These are phyloP conservation scores for Mycena leptocephala DNA, from an alignment of 768 basidiomycete species.

Conservation along the genomic window DNA sequence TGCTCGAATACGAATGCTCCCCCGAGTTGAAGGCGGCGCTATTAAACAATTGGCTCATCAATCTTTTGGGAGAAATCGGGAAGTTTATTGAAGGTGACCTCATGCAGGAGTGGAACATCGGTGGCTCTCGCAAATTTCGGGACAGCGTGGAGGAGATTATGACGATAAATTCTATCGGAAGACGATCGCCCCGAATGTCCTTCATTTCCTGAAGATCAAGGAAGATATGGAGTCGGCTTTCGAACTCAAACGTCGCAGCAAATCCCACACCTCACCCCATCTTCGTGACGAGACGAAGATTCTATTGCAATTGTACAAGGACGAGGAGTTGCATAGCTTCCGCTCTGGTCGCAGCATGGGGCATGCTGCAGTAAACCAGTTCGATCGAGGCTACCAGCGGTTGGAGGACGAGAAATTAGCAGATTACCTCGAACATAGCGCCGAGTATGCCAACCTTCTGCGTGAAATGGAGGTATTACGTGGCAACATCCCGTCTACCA, in stretches of 20 bases:
- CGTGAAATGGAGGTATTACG: slow-evolving; percentile 13
- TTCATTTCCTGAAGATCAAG: slow-evolving; percentile 38
- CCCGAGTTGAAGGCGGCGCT: slow-evolving; percentile 34
- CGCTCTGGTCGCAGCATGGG: slow-evolving; percentile 36
- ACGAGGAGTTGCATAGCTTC: slow-evolving; percentile 39
- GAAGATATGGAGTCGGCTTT: slow-evolving; percentile 40
- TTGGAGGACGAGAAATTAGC: too few relatives aligned
- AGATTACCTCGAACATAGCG: too few relatives aligned
- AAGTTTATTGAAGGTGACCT: too few relatives aligned
- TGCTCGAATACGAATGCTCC: too few relatives aligned
- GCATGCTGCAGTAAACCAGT: too few relatives aligned
- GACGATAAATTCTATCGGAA: slow-evolving; percentile 40
- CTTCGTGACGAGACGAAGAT: not conserved
- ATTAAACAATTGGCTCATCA: slow-evolving; percentile 36
- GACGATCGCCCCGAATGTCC: slow-evolving; percentile 42
- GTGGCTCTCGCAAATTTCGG: too few relatives aligned
- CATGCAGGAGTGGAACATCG: too few relatives aligned
- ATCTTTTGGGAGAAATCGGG: too few relatives aligned
- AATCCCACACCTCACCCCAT: slow-evolving; percentile 39
- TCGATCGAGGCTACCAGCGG: too few relatives aligned
- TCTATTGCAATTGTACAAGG: slow-evolving; percentile 34
- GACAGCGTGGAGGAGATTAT: slow-evolving; percentile 32
- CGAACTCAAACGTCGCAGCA: slow-evolving; percentile 17
- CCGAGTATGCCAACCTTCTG: too few relatives aligned
- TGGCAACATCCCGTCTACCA: not conserved